Conservation (phyloP, 1,284 basidiomycete genomes). For the Sparassis latifolia region DNA sequence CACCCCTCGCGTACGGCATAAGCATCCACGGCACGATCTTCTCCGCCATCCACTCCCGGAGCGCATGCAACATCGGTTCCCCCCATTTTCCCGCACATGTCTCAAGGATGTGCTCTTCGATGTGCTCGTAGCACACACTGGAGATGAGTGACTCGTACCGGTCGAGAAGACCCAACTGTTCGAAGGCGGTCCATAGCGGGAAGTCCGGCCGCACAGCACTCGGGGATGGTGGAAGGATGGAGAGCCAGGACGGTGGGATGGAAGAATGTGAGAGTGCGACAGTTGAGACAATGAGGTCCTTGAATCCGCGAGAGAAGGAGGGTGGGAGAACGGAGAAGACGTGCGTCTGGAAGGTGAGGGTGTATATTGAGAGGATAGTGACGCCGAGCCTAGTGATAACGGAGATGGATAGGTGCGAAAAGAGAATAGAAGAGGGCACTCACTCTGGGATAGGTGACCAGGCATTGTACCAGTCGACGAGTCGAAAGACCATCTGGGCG, state of each 20-base stretch:
- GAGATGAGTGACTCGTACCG: slow-evolving; percentile 82
- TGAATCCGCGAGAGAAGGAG: slow-evolving; percentile 58
- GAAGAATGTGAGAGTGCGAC: slow-evolving; percentile 31
- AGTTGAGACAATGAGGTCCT: slow-evolving; percentile 52
- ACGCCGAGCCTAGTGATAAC: slow-evolving; percentile 44
- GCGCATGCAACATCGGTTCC: slow-evolving; percentile 51
- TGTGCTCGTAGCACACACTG: slow-evolving; percentile 79
- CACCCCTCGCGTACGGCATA: slow-evolving; percentile 66
- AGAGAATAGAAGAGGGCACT: slow-evolving; percentile 12
- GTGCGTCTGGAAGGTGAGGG: slow-evolving; percentile 60
- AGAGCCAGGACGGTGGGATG: slow-evolving; percentile 19
- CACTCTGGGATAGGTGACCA: slow-evolving; percentile 60
- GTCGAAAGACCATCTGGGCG: slow-evolving; percentile 43
- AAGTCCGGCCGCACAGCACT: slow-evolving; percentile 27
- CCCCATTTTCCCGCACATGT: slow-evolving; percentile 69
- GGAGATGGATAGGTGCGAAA: too few relatives aligned
- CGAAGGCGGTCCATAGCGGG: slow-evolving; percentile 54
- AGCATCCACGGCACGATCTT: slow-evolving; percentile 82
- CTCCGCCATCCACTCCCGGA: slow-evolving; percentile 72
- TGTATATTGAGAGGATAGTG: slow-evolving; percentile 54
- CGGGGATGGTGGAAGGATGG: slow-evolving; percentile 8
- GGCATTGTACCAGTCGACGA: slow-evolving; percentile 60
- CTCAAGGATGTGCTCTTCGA: slow-evolving; percentile 64
- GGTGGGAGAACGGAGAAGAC: slow-evolving; percentile 63
- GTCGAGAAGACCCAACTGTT: slow-evolving; percentile 72